Base-by-base conservation (phyloP, 2,329 filamentous ascomycete species). In the Sporothrix phasma region DNA sequence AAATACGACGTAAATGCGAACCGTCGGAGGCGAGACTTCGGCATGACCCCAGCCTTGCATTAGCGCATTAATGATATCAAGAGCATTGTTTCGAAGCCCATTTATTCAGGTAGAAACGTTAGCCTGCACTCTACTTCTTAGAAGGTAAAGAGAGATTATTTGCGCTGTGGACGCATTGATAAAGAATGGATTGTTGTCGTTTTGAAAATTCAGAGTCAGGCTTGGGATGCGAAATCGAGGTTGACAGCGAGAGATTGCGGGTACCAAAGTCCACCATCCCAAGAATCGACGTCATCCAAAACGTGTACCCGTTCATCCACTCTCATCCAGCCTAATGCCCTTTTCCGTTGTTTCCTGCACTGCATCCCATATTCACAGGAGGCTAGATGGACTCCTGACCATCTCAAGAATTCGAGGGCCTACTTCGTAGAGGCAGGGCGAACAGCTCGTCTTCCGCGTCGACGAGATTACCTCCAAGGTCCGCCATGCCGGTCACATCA, bases 341-440 rank as follows among this genome's bases (percentile, higher is more conserved):
- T n/a, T n/a, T n/a, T n/a, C n/a, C n/a, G n/a, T n/a, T n/a, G n/a
- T n/a, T n/a, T n/a, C n/a, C n/a, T n/a, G 24, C 41, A 51, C 22
- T 5, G 24, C 15, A 19, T 31, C n/a, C 6, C 8, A 11, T 34
- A 24, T 22, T 65, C 68, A 76, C 63, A 83, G 67, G 29, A 83
- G 76, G 69, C 82, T 85, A 72, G 96, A 97, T 0, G 91, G 92
- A 71, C 89, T 92, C 69, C 86, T 89, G 62, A 86, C 85, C 80
- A 94, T 91, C 69, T 95, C 91, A 0, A 92, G 92, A 70, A 89
- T 92, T 60, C 92, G 81, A 1, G 92, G 92, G 71, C 89, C 93
- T 76, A n/a, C n/a, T n/a, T n/a, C n/a, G n/a, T n/a, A 96, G 85
- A 1, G 90, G 91, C 61, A 96, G 81, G 0, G 91, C 92, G 72